Conservation (phyloP, 1,284 basidiomycete species). For the Blastosporella zonata region DNA sequence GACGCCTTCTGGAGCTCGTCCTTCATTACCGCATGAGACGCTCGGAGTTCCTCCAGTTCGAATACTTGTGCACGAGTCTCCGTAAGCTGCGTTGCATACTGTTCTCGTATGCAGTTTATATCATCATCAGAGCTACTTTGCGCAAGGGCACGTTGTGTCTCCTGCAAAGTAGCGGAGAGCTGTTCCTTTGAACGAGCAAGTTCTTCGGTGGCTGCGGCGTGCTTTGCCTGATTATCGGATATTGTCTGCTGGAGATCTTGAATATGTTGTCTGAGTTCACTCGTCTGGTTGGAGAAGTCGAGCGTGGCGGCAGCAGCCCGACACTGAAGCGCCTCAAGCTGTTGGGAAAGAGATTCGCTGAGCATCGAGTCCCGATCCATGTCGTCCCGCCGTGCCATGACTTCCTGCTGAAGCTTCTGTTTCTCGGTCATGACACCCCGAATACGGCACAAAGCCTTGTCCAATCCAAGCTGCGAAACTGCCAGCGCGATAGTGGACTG, state of each 20-base stretch:
- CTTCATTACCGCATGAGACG: conserved; percentile 27
- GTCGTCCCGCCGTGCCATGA: conserved; percentile 4
- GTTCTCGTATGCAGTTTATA: conserved; percentile 33
- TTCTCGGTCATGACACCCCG: conserved; percentile 8
- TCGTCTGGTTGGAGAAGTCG: conserved; percentile 11
- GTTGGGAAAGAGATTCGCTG: conserved; percentile 5
- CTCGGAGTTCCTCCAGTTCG: conserved; percentile 32
- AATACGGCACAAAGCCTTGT: conserved; percentile 10
- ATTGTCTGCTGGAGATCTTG: conserved; percentile 21
- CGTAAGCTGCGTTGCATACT: conserved; percentile 38
- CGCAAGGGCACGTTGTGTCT: conserved; percentile 18
- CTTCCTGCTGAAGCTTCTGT: conserved; percentile 10
- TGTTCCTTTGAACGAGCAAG: conserved; percentile 24
- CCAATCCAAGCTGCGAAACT: conserved; percentile 18
- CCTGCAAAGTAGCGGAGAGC: conserved; percentile 18
- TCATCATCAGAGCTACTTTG: conserved; percentile 26
- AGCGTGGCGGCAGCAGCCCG: conserved; percentile 11
- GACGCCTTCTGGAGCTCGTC: conserved; percentile 23
- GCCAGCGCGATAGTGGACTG: conserved; percentile 24
- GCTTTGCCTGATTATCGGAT: conserved; percentile 14
- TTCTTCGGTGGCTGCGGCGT: conserved; percentile 25
- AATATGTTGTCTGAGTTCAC: conserved; percentile 19
- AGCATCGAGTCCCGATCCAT: conserved; percentile 9
- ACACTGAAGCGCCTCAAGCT: conserved; percentile 12
- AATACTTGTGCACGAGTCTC: conserved; percentile 35